Evolutionary conservation across 2,329 filamentous ascomycete species (phyloP).

Genomic region (Neoscytalidium dimidiatum): DNA sequence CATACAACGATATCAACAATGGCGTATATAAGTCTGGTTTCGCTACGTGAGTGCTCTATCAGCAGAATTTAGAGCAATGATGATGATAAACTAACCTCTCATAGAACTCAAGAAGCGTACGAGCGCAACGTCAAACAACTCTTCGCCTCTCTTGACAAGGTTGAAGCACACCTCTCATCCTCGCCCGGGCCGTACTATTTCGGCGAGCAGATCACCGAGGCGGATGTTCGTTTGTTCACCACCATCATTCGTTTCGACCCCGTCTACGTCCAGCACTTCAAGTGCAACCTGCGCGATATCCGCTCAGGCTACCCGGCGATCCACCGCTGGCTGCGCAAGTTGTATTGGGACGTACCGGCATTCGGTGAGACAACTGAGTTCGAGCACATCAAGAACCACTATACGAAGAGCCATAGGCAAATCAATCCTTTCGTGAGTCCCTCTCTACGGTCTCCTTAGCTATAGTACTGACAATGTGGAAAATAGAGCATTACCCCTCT

Average conservation of each 20-base stretch:
- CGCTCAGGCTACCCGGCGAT: constrained; percentile 78
- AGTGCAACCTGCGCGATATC: constrained; percentile 84
- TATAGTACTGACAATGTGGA: not conserved
- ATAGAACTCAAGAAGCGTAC: constrained; percentile 52
- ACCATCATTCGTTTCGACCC: constrained; percentile 64
- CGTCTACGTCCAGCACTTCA: constrained; percentile 63
- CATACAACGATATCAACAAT: constrained; percentile 55
- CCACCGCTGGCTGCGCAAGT: constrained; percentile 76
- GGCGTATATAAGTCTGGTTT: constrained; percentile 56
- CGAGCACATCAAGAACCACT: constrained; percentile 88
- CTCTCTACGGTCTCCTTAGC: not conserved
- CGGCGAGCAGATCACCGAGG: constrained; percentile 58
- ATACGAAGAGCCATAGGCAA: constrained; percentile 66
- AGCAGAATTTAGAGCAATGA: not conserved
- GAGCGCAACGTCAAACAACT: constrained; percentile 47
- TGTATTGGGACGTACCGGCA: constrained; percentile 81
- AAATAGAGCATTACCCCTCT: constrained; percentile 72
- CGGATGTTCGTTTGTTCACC: constrained; percentile 54
- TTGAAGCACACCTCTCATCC: constrained; percentile 44
- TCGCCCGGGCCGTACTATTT: constrained; percentile 50
- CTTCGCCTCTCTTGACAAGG: constrained; percentile 51
- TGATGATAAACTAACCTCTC: not conserved
- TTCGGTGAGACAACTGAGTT: constrained; percentile 86
- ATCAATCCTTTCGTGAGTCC: constrained; percentile 56
- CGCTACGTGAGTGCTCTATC: constrained; percentile 42